These are phyloP conservation scores for Gaeumannomyces sp. DNA, from an alignment of 2,329 filamentous ascomycete genomes.

Conservation along the genomic window DNA sequence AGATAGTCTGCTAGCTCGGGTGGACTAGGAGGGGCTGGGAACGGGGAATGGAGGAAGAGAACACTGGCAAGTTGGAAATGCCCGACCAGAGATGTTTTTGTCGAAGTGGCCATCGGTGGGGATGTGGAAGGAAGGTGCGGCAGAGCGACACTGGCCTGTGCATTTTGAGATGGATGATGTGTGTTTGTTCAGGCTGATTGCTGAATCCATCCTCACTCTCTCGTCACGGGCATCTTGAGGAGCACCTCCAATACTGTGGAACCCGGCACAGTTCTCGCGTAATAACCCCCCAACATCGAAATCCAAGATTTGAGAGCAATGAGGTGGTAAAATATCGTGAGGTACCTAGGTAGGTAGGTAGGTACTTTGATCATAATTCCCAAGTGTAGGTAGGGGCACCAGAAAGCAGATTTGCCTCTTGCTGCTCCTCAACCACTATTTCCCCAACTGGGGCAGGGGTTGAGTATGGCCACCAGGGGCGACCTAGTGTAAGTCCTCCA, in stretches of 20 bases:
- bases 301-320: no score
- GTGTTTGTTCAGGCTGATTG: not conserved
- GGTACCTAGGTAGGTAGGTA: no score
- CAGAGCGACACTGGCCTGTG: not conserved
- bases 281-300: no score
- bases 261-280: no score
- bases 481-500: not conserved
- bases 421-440: not conserved
- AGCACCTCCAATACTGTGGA: not conserved
- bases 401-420: no score
- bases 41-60: not conserved
- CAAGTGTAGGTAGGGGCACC: no score
- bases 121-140: not conserved
- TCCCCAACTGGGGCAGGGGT: not conserved
- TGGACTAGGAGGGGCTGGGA: no score
- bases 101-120: not conserved
- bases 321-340: no score
- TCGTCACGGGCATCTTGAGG: not conserved
- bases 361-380: no score
- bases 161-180: not conserved
- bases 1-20: not conserved
- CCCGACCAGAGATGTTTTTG: not conserved
- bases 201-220: not conserved
- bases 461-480: not conserved
- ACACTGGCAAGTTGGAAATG: no score